Base-by-base conservation (phyloP, 2,329 filamentous ascomycete genomes). In the Penicillium vulpinum region DNA sequence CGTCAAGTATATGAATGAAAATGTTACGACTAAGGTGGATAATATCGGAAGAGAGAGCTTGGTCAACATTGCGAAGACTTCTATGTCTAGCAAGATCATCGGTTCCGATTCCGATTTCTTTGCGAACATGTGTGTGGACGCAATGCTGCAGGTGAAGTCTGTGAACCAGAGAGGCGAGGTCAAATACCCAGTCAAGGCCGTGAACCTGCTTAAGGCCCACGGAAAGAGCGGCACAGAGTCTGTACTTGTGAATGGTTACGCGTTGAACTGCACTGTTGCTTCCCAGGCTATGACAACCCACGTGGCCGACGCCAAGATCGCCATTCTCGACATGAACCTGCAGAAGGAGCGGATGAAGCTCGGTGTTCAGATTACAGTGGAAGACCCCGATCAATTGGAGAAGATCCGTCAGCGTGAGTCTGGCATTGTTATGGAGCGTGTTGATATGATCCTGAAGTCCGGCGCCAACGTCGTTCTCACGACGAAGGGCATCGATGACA, bases 261-360 rank as follows among this genome's bases (percentile, higher is more conserved):
- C 94, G 56, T 81, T 99, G 70, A 99, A 99, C 84, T 99, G 94
- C 83, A 99, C 94, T 36, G 92, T 99, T 57, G 94, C 94, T 53
- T 97, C 92, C 55, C 94, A 99, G 78, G 94, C 94, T 44, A 99
- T 99, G 94, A 91, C 87, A 69, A 99, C 94, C 29, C 86, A 90
- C 68, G 86, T 99, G 73, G 85, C 85, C 51, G 92, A 97, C 76
- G 94, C 94, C 65, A 97, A 96, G 82, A 99, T 99, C 76, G 94
- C 94, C 48, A 88, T 93, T 69, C 79, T 99, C 60, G 94, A 99
- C 75, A 97, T 99, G 86, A 99, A 99, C 78, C 77, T 99, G 70
- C 93, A 97, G 73, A 99, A 99, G 82, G 93, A 97, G 82, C 86
- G 93, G 67, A 97, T 99, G 94, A 97, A 99, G 85, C 82, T 99